Evolutionary conservation across 2,329 filamentous ascomycete genomes (phyloP).

Genomic region (Myotisia sp.): DNA sequence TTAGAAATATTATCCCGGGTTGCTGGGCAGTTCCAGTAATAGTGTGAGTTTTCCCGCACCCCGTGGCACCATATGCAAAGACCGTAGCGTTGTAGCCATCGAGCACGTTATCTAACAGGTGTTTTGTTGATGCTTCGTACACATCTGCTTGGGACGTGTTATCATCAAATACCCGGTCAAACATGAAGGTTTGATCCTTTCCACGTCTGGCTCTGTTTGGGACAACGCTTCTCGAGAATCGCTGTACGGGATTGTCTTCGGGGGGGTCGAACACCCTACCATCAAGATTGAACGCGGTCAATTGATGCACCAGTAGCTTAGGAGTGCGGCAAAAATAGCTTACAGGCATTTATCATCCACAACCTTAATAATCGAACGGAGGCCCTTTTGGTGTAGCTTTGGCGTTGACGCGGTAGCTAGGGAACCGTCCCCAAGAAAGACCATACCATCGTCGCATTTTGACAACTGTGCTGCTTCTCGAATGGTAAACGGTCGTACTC

Average conservation of each 20-base stretch:
- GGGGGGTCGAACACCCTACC: conserved; percentile 91
- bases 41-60: conserved; percentile 96
- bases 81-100: conserved; percentile 98
- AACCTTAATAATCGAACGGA: conserved; percentile 87
- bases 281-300: background rate
- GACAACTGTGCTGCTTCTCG: conserved; percentile 84
- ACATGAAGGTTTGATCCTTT: conserved; percentile 95
- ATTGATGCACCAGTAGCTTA: too few relatives aligned
- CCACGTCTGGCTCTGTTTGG: conserved; percentile 67
- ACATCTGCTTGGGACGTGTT: conserved; percentile 84
- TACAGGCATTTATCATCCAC: conserved; percentile 93
- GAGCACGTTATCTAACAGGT: conserved; percentile 82
- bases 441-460: conserved; percentile 61
- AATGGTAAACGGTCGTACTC: conserved; percentile 59
- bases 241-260: conserved; percentile 82
- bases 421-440: conserved; percentile 95
- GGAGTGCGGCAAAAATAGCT: conserved; percentile 32
- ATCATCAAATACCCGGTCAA: conserved; percentile 94
- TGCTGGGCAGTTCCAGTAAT: conserved; percentile 85
- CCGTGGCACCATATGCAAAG: conserved; percentile 94
- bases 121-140: conserved; percentile 83
- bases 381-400: conserved; percentile 70
- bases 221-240: conserved; percentile 68
- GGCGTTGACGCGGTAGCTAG: conserved; percentile 74
- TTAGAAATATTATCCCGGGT: conserved; percentile 95